phyloP scores from a whole-genome alignment of 441 rosid species.

The Corymbia citriodora region DNA sequence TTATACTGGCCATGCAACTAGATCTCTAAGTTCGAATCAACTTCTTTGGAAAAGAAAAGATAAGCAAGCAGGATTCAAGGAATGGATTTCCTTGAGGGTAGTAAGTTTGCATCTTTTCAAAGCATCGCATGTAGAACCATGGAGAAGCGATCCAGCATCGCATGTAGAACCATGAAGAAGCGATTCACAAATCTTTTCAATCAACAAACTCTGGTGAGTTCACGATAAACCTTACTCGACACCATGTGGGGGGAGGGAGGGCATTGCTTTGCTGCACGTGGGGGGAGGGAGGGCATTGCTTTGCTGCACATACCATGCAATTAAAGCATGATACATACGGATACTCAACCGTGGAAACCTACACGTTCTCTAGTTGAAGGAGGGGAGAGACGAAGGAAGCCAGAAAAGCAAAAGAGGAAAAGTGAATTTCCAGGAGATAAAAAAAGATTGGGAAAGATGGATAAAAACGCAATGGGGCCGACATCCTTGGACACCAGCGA shows the following conservation, averaged over 20 bases:
- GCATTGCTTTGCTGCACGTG: too few relatives aligned
- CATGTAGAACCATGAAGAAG: too few relatives aligned
- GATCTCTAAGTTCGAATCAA: not conserved
- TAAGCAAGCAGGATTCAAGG: not conserved
- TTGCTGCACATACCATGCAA: not conserved
- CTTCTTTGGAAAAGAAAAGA: not conserved
- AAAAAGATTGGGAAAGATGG: not conserved
- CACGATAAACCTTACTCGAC: not conserved
- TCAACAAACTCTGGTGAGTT: not conserved
- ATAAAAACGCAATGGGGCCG: not conserved
- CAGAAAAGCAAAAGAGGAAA: not conserved
- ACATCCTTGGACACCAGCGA: not conserved
- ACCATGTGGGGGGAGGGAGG: not conserved
- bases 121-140: too few relatives aligned
- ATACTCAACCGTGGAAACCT: not conserved
- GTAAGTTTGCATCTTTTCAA: too few relatives aligned
- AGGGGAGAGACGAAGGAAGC: not conserved
- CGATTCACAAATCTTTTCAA: not conserved
- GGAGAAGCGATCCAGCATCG: too few relatives aligned
- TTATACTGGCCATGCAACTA: not conserved
- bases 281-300: not conserved
- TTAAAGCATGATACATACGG: not conserved
- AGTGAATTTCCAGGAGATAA: not conserved
- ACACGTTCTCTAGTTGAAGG: not conserved
- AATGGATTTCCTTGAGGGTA: not conserved